Conservation (phyloP, 345 rosid genomes). For the Arabis alpina region DNA sequence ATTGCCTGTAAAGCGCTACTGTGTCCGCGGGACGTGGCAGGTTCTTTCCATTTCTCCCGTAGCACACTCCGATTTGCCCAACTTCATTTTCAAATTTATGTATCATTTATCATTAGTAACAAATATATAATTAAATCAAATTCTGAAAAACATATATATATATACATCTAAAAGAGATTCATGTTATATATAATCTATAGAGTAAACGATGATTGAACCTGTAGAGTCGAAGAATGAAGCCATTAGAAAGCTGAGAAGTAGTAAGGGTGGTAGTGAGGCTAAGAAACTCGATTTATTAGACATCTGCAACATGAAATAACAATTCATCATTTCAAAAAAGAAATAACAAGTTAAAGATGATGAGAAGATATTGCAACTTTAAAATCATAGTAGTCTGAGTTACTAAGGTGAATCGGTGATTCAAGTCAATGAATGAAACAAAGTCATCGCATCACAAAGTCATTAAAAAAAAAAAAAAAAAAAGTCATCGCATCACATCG, state of each 20-base stretch:
- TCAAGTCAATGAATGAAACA: conserved; percentile 35
- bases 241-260: conserved; percentile 32
- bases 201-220: conserved; percentile 21
- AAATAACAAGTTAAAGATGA: neutral
- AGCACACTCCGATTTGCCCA: conserved; percentile 74
- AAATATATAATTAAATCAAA: neutral
- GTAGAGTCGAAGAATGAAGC: conserved; percentile 42
- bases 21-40: conserved; percentile 55
- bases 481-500: conserved; percentile 22
- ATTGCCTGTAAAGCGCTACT: conserved; percentile 51
- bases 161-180: neutral
- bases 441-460: conserved; percentile 22
- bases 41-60: conserved; percentile 60
- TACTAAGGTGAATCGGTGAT: conserved; percentile 16
- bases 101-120: neutral
- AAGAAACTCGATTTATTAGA: conserved; percentile 10
- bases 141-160: neutral
- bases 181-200: too few relatives aligned
- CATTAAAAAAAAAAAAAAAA: too few relatives aligned
- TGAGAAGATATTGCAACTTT: neutral
- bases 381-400: conserved; percentile 10
- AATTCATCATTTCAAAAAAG: neutral
- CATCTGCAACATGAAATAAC: conserved; percentile 15
- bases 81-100: conserved; percentile 8
- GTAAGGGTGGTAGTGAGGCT: conserved; percentile 21